Conservation (phyloP, 148 eudicot genomes). For the Beta vulgaris region DNA sequence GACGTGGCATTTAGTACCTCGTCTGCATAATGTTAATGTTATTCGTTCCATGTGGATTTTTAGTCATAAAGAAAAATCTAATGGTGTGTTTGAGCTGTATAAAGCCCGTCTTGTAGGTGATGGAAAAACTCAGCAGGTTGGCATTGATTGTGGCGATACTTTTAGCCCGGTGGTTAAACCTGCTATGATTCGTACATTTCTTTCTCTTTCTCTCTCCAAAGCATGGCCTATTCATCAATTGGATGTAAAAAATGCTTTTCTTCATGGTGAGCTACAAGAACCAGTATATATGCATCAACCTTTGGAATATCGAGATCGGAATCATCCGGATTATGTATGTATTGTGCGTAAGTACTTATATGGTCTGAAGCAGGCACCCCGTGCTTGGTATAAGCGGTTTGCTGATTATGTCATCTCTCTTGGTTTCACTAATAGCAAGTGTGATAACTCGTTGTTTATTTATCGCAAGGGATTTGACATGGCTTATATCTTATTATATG, state of each 20-base stretch:
- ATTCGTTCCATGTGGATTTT: too few relatives aligned
- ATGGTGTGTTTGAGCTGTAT: neutral
- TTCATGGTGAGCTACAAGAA: neutral
- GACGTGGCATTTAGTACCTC: neutral
- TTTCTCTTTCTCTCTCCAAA: too few relatives aligned
- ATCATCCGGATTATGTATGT: neutral
- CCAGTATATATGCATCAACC: neutral
- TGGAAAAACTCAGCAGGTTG: too few relatives aligned
- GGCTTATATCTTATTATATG: neutral
- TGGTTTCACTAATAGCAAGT: neutral
- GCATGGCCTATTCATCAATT: too few relatives aligned
- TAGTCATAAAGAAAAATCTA: neutral
- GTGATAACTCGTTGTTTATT: neutral
- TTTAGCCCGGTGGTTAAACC: too few relatives aligned
- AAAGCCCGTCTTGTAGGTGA: slow-evolving; percentile 7
- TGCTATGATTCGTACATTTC: too few relatives aligned
- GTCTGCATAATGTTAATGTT: neutral
- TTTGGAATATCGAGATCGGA: neutral
- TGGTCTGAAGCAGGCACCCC: slow-evolving; percentile 5
- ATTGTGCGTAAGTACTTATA: neutral
- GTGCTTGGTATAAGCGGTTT: slow-evolving; percentile 1
- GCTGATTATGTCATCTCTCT: neutral
- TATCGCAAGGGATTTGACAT: neutral
- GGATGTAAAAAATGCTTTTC: neutral
- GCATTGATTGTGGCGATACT: too few relatives aligned